These are phyloP conservation scores for Blastocystis sp. DNA, from an alignment of 352 stramenopile species.

Conservation along the genomic window DNA sequence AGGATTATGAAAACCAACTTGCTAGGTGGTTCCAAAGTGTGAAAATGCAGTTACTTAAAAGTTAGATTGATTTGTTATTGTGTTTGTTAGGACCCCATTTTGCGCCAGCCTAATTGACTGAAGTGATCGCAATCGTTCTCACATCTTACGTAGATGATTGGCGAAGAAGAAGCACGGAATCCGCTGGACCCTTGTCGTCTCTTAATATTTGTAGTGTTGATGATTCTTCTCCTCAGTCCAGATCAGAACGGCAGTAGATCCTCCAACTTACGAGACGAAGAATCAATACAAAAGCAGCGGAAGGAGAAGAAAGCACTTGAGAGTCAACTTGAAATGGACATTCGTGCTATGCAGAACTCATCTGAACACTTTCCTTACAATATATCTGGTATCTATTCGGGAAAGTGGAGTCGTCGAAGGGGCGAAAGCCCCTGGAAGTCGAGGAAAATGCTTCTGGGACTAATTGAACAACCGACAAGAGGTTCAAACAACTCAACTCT, in stretches of 20 bases:
- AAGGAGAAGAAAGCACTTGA: neutral
- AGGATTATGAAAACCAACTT: no score
- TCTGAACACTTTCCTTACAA: conserved; percentile 20
- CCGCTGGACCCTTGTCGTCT: neutral
- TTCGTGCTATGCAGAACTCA: neutral
- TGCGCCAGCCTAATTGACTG: neutral
- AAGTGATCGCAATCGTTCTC: neutral
- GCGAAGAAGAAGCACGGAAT: neutral
- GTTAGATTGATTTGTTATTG: neutral
- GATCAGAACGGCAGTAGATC: neutral
- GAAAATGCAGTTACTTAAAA: neutral
- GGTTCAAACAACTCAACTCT: neutral
- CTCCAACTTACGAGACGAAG: neutral
- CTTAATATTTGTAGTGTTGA: neutral
- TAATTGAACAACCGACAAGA: neutral
- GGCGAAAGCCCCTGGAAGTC: neutral
- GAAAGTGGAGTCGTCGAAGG: neutral
- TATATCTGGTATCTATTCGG: conserved; percentile 29
- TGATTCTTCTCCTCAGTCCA: neutral
- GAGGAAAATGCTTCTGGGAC: no score
- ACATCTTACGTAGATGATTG: neutral
- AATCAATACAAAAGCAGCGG: neutral
- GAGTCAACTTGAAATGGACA: conserved; percentile 6
- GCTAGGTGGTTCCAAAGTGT: no score
- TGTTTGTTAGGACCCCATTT: neutral